Percentiles rank a stretch among this genome's conserved stretches.
phyloP scores from a whole-genome alignment of 2,329 filamentous ascomycete genomes.

The Talaromyces islandicus region DNA sequence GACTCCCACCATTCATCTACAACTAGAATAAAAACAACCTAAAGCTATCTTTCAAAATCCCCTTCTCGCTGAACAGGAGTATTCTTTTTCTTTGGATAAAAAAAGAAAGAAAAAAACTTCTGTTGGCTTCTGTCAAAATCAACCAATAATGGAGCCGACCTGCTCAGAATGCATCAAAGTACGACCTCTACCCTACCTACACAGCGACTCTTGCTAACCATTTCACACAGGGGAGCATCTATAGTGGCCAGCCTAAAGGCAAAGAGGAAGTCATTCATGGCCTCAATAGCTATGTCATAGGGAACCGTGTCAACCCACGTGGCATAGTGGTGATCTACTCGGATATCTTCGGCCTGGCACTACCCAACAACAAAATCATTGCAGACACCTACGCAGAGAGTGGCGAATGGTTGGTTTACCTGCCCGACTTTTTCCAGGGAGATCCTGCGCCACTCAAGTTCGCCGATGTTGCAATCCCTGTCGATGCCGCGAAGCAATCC shows the following conservation, averaged over 20 bases:
- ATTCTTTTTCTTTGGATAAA: neutral
- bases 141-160: neutral
- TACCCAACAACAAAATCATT: constrained; percentile 28
- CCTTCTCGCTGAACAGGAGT: neutral
- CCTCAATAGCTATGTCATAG: constrained; percentile 34
- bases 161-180: neutral
- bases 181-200: neutral
- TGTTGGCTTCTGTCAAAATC: neutral
- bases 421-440: constrained; percentile 27
- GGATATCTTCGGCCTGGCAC: constrained; percentile 23
- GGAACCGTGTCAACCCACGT: constrained; percentile 22
- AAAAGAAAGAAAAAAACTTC: neutral
- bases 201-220: neutral
- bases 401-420: constrained; percentile 25
- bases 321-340: constrained; percentile 25
- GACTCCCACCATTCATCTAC: neutral
- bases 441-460: constrained; percentile 25
- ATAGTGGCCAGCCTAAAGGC: constrained; percentile 32
- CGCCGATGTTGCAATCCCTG: constrained; percentile 32
- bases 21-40: neutral
- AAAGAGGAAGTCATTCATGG: constrained; percentile 32
- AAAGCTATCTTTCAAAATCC: neutral
- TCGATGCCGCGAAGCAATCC: constrained; percentile 29
- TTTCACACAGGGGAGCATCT: constrained; percentile 16
- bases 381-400: constrained; percentile 25